Base-by-base conservation (phyloP, 305 asterid genomes). In the Fraxinus nigra region DNA sequence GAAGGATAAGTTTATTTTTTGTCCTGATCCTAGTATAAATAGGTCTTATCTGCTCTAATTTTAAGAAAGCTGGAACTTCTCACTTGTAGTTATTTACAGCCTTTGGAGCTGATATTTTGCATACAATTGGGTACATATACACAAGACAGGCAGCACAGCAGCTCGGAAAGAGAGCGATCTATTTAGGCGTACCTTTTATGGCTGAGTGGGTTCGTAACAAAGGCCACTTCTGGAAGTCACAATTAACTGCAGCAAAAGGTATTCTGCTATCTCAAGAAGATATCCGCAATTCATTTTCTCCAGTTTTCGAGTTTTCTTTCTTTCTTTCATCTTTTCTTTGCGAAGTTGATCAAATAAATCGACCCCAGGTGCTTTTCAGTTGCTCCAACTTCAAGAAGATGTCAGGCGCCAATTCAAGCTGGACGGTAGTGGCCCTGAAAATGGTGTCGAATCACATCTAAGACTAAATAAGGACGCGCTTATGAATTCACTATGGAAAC, bases 381-480 rank as follows among this genome's bases (percentile, higher is more conserved):
- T 95, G 91, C 92, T 94, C 82, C 98, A 95, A 84, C 95, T 94
- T 85, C 99, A 95, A 81, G 98, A 95, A 76, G 95, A 95, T 54
- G 84, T 84, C 7, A 87, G 90, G 69, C 92, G 92, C 48, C 93
- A 92, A 24, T 89, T 87, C 86, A 90, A 90, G 78, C 84, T 86
- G 86, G 95, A 93, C n/a, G 97, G 93, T 0, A 86, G 86, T 59
- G 69, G 85, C 4, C 89, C 86, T 33, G 97, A 89, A 70, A 90
- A 92, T 22, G 94, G 89, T 7, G 87, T 90, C n/a, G 98, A 94
- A 83, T 88, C 98, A 30, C 97, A 92, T 85, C 79, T 92, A 22
- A 85, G 92, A 72, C 79, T 79, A 80, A 93, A 92, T 72, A 94
- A 90, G 84, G 94, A 90, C 77, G 87, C 94, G 9, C 92, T 95